Percentiles rank a stretch among this genome's conserved stretches.
These are phyloP conservation scores for Fusarium sp. DNA, from an alignment of 2,329 filamentous ascomycete genomes.

Conservation along the genomic window DNA sequence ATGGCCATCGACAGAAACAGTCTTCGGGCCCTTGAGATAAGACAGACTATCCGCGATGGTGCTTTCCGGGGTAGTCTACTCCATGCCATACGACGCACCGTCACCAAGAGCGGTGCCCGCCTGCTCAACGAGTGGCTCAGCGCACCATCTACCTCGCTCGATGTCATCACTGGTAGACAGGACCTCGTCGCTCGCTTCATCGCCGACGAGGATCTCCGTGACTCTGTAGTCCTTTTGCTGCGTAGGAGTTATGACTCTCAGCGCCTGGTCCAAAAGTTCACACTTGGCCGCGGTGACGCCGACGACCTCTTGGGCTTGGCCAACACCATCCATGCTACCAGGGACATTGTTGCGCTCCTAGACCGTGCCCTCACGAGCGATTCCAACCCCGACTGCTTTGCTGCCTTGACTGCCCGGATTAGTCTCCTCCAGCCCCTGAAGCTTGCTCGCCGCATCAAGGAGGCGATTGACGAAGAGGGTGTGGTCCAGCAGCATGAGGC, in stretches of 20 bases:
- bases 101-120: slow-evolving; percentile 90
- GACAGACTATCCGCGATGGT: slow-evolving; percentile 85
- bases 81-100: slow-evolving; percentile 89
- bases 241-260: slow-evolving; percentile 86
- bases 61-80: slow-evolving; percentile 85
- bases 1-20: slow-evolving; percentile 96
- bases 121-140: slow-evolving; percentile 88
- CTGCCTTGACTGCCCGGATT: slow-evolving; percentile 67
- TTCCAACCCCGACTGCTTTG: slow-evolving; percentile 52
- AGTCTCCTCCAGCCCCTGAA: slow-evolving; percentile 74
- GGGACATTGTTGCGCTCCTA: slow-evolving; percentile 69
- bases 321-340: slow-evolving; percentile 81
- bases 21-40: slow-evolving; percentile 88
- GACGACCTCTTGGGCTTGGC: slow-evolving; percentile 90
- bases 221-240: slow-evolving; percentile 76
- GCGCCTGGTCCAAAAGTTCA: slow-evolving; percentile 92
- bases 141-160: slow-evolving; percentile 88
- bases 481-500: slow-evolving; percentile 83
- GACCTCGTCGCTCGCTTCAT: slow-evolving; percentile 85
- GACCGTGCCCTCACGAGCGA: slow-evolving; percentile 34
- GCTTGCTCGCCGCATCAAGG: slow-evolving; percentile 77
- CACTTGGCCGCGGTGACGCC: slow-evolving; percentile 88
- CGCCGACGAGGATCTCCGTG: slow-evolving; percentile 73
- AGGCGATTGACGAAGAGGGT: slow-evolving; percentile 92
- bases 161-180: slow-evolving; percentile 81